phyloP scores from a whole-genome alignment of 129 eudicot species.

The Rutidosis leptorrhynchoides region DNA sequence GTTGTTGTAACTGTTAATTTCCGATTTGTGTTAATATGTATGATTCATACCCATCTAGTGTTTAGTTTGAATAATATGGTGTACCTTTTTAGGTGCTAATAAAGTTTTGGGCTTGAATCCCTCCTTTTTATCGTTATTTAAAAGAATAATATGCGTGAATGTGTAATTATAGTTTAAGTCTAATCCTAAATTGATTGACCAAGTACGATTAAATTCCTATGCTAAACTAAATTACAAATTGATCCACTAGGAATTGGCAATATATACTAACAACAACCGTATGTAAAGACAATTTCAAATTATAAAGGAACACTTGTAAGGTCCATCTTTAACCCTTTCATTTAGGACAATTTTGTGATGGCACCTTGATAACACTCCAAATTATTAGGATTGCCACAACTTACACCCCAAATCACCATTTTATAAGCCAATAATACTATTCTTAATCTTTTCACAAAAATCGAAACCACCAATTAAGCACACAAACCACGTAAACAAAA shows the following conservation, averaged over 20 bases:
- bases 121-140: neutral
- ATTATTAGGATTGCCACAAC: conserved; percentile 36
- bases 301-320: neutral
- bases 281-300: neutral
- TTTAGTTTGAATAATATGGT: conserved; percentile 4
- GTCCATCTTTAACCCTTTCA: conserved; percentile 23
- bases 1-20: conserved; percentile 18
- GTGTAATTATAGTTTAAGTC: neutral
- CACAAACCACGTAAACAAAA: neutral
- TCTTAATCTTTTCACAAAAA: conserved; percentile 6
- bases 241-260: too few species aligned
- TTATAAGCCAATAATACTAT: conserved; percentile 30
- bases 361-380: conserved; percentile 30
- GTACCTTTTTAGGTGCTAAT: neutral
- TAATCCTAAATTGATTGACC: too few species aligned
- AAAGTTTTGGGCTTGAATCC: conserved; percentile 12
- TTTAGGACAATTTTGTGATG: conserved; percentile 26
- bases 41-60: conserved; percentile 10
- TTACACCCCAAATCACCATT: conserved; percentile 1
- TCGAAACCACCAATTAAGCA: neutral
- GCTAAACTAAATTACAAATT: too few species aligned
- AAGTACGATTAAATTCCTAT: too few species aligned
- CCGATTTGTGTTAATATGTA: neutral
- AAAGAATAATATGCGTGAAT: too few species aligned
- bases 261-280: too few species aligned